Evolutionary conservation across 768 basidiomycete species (phyloP).

Genomic region (Tulasnella calospora): DNA sequence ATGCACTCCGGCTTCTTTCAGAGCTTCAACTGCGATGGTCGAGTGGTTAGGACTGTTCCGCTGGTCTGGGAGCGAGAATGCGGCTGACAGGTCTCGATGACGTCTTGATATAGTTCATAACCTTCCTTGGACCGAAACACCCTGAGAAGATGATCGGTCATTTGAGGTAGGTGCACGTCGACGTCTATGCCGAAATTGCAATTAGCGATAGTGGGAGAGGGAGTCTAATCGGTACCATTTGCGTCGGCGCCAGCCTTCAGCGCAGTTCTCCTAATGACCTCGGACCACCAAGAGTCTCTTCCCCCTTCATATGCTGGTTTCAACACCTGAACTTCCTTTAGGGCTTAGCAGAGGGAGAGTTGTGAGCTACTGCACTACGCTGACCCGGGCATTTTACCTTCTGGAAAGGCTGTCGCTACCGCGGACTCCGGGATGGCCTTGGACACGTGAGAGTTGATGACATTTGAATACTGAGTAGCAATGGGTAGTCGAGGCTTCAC

Average conservation of each 20-base stretch:
- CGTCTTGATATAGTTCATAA: slow-evolving; percentile 57
- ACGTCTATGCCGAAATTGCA: slow-evolving; percentile 43
- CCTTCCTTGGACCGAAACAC: slow-evolving; percentile 69
- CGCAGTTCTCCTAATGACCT: slow-evolving; percentile 69
- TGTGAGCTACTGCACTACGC: background rate
- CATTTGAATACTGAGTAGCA: slow-evolving; percentile 59
- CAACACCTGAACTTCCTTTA: slow-evolving; percentile 52
- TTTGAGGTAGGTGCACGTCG: slow-evolving; percentile 48
- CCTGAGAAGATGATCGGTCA: slow-evolving; percentile 57
- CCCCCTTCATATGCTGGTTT: slow-evolving; percentile 51
- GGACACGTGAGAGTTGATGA: slow-evolving; percentile 60
- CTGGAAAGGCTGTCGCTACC: slow-evolving; percentile 54
- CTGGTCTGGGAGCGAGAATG: background rate
- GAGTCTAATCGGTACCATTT: slow-evolving; percentile 40
- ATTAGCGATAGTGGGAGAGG: background rate
- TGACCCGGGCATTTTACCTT: slow-evolving; percentile 24
- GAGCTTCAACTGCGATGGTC: background rate
- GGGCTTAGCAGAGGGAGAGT: slow-evolving; percentile 30
- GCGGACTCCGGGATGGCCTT: slow-evolving; percentile 49
- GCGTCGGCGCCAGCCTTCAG: slow-evolving; percentile 66
- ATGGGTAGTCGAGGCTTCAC: slow-evolving; percentile 64
- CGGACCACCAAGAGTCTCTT: slow-evolving; percentile 61
- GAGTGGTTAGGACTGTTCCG: background rate
- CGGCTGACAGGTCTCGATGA: slow-evolving; percentile 45
- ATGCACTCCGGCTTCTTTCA: slow-evolving; percentile 34